These are phyloP conservation scores for Phylloporus sp. DNA, from an alignment of 768 basidiomycete species.

Conservation along the genomic window DNA sequence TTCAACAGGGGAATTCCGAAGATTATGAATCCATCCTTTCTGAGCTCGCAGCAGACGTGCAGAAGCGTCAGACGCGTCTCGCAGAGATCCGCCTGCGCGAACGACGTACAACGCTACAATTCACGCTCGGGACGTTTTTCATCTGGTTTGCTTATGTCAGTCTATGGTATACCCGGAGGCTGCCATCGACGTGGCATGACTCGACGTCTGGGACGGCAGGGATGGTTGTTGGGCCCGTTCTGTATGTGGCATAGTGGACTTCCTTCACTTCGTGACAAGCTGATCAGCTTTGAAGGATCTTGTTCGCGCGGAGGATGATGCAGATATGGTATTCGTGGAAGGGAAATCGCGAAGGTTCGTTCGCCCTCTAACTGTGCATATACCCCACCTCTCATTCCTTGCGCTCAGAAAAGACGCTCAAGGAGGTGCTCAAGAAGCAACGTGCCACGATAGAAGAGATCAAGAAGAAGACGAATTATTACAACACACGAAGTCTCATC, in stretches of 20 bases:
- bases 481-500: conserved; percentile 83
- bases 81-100: conserved; percentile 85
- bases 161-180: conserved; percentile 62
- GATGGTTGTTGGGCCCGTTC: conserved; percentile 67
- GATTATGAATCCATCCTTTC: conserved; percentile 77
- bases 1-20: conserved; percentile 33
- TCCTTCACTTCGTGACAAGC: not conserved
- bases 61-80: conserved; percentile 66
- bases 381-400: not conserved
- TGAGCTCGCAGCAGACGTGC: conserved; percentile 60
- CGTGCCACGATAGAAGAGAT: conserved; percentile 88
- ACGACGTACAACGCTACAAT: conserved; percentile 67
- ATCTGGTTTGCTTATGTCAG: conserved; percentile 68
- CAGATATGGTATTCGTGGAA: conserved; percentile 81
- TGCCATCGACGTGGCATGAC: conserved; percentile 38
- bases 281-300: conserved; percentile 40
- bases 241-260: conserved; percentile 46
- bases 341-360: conserved; percentile 71
- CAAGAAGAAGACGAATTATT: conserved; percentile 97
- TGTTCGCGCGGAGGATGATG: conserved; percentile 75
- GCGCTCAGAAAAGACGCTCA: conserved; percentile 69
- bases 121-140: conserved; percentile 73
- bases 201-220: conserved; percentile 36
- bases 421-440: conserved; percentile 67
- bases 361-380: not conserved